Evolutionary conservation across 495 filamentous ascomycete genomes (phyloP).

Genomic region (Bryoglossum gracile): DNA sequence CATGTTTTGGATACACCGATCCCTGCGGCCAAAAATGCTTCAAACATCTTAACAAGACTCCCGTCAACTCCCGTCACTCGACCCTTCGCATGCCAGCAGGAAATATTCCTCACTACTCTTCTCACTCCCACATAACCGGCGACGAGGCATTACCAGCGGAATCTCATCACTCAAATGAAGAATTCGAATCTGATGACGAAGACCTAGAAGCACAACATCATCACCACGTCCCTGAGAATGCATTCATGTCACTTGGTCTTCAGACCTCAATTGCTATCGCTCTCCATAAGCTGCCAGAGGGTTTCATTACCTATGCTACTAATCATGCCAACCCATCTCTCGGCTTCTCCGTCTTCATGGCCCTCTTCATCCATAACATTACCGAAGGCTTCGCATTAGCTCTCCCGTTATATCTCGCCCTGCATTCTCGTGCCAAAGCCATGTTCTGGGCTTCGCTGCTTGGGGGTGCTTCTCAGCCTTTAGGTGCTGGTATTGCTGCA

Average conservation of each 20-base stretch:
- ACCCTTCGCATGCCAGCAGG: constrained; percentile 4
- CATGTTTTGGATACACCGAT: constrained; percentile 78
- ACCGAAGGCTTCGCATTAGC: constrained; percentile 94
- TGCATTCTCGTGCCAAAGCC: constrained; percentile 65
- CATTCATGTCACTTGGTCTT: constrained; percentile 84
- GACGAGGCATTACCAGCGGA: neutral
- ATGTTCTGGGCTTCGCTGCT: constrained; percentile 79
- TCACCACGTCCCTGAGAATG: constrained; percentile 94
- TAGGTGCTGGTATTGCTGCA: constrained; percentile 77
- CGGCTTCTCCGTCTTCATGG: constrained; percentile 87
- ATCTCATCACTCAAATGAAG: constrained; percentile 1
- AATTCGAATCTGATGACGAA: constrained; percentile 7
- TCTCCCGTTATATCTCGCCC: constrained; percentile 81
- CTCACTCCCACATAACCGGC: neutral
- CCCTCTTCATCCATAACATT: constrained; percentile 96
- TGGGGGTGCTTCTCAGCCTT: constrained; percentile 78
- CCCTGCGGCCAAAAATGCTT: constrained; percentile 80
- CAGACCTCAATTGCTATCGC: constrained; percentile 94
- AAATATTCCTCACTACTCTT: constrained; percentile 11
- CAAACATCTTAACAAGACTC: constrained; percentile 19
- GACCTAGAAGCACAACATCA: constrained; percentile 60
- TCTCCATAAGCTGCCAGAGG: constrained; percentile 93
- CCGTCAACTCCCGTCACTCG: constrained; percentile 5
- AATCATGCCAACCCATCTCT: constrained; percentile 89
- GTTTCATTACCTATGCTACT: constrained; percentile 97